Conservation (phyloP, 805 yeast genomes). For the Yarrowia deformans region DNA sequence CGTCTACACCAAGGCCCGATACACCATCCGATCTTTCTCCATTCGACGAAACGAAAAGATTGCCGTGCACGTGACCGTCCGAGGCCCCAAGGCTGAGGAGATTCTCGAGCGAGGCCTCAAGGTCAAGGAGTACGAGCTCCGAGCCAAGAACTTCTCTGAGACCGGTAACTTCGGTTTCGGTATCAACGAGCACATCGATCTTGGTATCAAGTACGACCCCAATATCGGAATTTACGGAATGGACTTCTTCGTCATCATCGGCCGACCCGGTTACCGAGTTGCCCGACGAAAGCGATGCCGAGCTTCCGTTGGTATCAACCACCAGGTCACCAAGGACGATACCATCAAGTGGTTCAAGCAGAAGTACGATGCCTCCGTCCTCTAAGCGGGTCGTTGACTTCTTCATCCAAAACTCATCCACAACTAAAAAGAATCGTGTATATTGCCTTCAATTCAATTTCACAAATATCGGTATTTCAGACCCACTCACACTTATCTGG, state of each 20-base stretch:
- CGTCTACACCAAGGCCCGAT: conserved; percentile 99
- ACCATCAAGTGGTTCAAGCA: conserved; percentile 99
- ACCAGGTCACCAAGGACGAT: conserved; percentile 91
- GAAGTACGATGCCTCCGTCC: conserved; percentile 98
- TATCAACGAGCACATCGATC: conserved; percentile 98
- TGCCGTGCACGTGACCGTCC: conserved; percentile 98
- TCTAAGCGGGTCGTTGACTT: conserved; percentile 43
- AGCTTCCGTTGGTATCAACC: conserved; percentile 87
- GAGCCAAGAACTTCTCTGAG: conserved; percentile 91
- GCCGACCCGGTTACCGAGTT: conserved; percentile 99
- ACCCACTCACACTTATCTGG: conserved; percentile 33
- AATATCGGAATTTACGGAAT: conserved; percentile 99
- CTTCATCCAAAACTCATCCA: conserved; percentile 10
- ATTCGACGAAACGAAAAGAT: conserved; percentile 99
- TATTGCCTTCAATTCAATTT: conserved; percentile 30
- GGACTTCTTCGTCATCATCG: conserved; percentile 99
- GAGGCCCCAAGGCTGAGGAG: conserved; percentile 99
- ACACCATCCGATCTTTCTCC: conserved; percentile 99
- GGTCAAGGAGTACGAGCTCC: conserved; percentile 99
- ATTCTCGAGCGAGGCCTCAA: conserved; percentile 99
- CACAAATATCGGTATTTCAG: conserved; percentile 38
- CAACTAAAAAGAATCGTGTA: conserved; percentile 29
- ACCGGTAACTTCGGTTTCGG: conserved; percentile 99
- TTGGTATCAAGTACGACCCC: conserved; percentile 99
- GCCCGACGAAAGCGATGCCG: conserved; percentile 92